Percentiles rank a stretch among this genome's conserved stretches.
phyloP scores from a whole-genome alignment of 179 eudicot genomes.

The Silene coronaria region DNA sequence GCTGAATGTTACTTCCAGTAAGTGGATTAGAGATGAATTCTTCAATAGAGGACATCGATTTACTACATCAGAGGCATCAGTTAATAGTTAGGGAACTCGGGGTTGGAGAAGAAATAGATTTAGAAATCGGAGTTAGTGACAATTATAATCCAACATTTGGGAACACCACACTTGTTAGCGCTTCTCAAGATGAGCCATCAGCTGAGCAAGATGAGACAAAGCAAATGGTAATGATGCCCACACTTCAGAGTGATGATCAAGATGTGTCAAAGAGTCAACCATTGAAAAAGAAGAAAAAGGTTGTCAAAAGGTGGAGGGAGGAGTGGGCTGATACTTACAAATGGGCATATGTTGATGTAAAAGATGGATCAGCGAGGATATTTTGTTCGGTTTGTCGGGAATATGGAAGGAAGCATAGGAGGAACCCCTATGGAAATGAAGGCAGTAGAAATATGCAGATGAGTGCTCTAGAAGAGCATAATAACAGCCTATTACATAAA shows the following conservation, averaged over 20 bases:
- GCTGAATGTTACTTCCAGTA: conserved; percentile 80
- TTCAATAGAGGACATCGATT: conserved; percentile 81
- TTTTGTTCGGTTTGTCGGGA: conserved; percentile 96
- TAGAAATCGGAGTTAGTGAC: conserved; percentile 85
- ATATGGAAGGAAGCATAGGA: conserved; percentile 92
- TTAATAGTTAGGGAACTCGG: conserved; percentile 83
- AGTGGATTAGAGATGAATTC: conserved; percentile 80
- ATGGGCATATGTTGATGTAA: conserved; percentile 96
- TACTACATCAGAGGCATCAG: conserved; percentile 93
- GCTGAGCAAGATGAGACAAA: conserved; percentile 68
- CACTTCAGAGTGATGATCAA: conserved; percentile 58
- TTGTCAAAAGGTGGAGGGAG: conserved; percentile 97
- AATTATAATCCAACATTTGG: conserved; percentile 70
- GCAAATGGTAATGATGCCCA: conserved; percentile 54
- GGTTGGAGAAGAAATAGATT: conserved; percentile 93
- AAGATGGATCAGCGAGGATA: conserved; percentile 93
- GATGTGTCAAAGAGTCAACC: conserved; percentile 60
- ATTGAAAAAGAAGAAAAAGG: conserved; percentile 84
- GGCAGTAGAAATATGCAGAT: conserved; percentile 99
- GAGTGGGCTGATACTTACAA: conserved; percentile 99
- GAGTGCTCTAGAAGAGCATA: conserved; percentile 98
- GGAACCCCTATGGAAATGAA: conserved; percentile 99
- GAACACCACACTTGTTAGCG: conserved; percentile 50
- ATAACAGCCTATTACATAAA: conserved; percentile 91
- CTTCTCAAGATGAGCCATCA: conserved; percentile 63